phyloP scores from a whole-genome alignment of 1,284 basidiomycete species.

The Cryptococcus sp. region DNA sequence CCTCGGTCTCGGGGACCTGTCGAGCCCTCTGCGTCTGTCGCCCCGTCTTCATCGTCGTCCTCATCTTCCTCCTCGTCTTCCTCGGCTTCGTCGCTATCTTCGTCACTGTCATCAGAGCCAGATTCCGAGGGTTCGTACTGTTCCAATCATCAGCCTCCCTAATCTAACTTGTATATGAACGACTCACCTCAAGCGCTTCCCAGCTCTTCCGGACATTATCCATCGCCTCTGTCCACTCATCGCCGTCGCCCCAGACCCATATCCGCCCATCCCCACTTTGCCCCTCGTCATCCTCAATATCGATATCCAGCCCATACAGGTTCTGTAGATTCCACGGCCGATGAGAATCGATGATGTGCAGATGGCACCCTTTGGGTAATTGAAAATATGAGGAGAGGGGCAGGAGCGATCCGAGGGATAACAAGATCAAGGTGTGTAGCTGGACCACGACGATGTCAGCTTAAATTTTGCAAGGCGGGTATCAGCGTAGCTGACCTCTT shows the following conservation, averaged over 20 bases:
- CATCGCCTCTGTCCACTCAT: conserved; percentile 53
- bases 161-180: conserved; percentile 58
- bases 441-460: conserved; percentile 50
- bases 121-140: conserved; percentile 45
- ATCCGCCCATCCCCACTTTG: conserved; percentile 64
- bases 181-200: conserved; percentile 76
- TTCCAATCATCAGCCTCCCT: conserved; percentile 52
- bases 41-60: conserved; percentile 47
- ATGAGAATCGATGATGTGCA: conserved; percentile 93
- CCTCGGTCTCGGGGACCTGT: conserved; percentile 39
- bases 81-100: conserved; percentile 56
- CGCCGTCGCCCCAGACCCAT: conserved; percentile 85
- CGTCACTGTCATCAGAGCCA: conserved; percentile 46
- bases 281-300: conserved; percentile 41
- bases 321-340: conserved; percentile 89
- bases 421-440: conserved; percentile 86
- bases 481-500: conserved; percentile 62
- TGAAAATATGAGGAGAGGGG: conserved; percentile 68
- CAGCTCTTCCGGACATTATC: conserved; percentile 51
- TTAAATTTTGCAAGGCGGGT: background rate
- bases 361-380: conserved; percentile 57
- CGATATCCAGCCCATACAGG: conserved; percentile 68
- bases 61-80: conserved; percentile 54
- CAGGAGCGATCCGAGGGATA: conserved; percentile 89
- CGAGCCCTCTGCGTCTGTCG: conserved; percentile 52